Conservation (phyloP, 1,139 yeast species). For the Barnettozyma hawaiiensis region DNA sequence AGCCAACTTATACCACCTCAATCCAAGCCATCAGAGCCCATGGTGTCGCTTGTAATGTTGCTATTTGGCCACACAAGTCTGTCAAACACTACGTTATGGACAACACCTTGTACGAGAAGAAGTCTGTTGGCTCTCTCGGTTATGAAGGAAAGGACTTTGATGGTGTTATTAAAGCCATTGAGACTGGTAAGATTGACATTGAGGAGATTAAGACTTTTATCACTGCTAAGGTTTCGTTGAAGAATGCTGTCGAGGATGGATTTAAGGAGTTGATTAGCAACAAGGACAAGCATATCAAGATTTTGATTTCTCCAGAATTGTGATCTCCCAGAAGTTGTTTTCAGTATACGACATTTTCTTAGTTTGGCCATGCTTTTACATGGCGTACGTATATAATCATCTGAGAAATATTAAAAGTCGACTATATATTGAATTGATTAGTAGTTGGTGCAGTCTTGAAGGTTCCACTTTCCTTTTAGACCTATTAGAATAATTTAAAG, state of each 20-base stretch:
- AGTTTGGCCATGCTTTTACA: too few relatives aligned
- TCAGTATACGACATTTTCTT: not conserved
- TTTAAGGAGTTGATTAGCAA: conserved; percentile 39
- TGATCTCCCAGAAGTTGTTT: not conserved
- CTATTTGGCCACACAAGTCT: conserved; percentile 50
- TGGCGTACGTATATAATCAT: too few relatives aligned
- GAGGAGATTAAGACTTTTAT: conserved; percentile 38
- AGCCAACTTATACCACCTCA: conserved; percentile 47
- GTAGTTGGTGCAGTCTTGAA: too few relatives aligned
- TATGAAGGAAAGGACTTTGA: conserved; percentile 44
- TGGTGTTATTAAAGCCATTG: conserved; percentile 44
- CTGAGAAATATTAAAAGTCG: too few relatives aligned
- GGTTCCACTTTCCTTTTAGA: too few relatives aligned
- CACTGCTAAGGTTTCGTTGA: conserved; percentile 39
- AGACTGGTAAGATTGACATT: conserved; percentile 34
- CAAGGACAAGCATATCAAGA: conserved; percentile 46
- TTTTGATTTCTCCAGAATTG: conserved; percentile 38
- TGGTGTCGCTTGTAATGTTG: conserved; percentile 60
- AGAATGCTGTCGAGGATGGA: conserved; percentile 41
- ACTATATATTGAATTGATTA: too few relatives aligned
- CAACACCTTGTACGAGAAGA: conserved; percentile 40
- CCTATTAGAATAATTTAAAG: not conserved
- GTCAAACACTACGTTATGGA: conserved; percentile 47
- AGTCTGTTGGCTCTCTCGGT: conserved; percentile 47
- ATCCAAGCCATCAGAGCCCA: conserved; percentile 48